Evolutionary conservation across 2,329 filamentous ascomycete species (phyloP).

Genomic region (Botrytis cinerea): DNA sequence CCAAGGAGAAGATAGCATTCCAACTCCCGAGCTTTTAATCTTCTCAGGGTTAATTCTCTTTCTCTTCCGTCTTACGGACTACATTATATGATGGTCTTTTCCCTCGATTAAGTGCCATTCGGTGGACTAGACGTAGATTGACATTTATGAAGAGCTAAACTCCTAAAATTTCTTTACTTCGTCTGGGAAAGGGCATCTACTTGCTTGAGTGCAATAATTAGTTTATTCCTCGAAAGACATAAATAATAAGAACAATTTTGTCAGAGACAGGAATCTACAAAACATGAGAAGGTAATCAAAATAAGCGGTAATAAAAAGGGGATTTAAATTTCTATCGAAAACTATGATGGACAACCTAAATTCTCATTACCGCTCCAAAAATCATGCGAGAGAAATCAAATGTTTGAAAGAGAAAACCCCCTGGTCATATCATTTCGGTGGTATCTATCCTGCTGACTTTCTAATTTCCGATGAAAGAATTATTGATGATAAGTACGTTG

Average conservation of each 20-base stretch:
- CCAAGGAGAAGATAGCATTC: background rate
- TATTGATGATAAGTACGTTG: too few relatives aligned
- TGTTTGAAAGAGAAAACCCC: too few relatives aligned
- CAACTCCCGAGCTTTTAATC: background rate
- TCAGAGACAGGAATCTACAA: background rate
- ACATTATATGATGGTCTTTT: background rate
- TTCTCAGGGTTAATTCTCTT: background rate
- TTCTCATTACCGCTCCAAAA: background rate
- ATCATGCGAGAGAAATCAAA: background rate
- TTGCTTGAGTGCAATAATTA: background rate
- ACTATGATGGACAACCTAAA: background rate
- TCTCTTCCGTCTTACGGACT: too few relatives aligned
- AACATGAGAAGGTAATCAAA: background rate
- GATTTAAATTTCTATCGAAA: background rate
- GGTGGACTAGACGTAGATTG: background rate
- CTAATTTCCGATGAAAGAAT: background rate
- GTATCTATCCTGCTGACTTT: rapidly evolving
- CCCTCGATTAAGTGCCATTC: background rate
- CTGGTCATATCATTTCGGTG: rapidly evolving
- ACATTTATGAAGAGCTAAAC: background rate
- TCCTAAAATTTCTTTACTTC: background rate
- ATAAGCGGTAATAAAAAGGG: background rate
- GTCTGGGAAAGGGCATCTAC: background rate
- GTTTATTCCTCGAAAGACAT: background rate
- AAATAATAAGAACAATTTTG: background rate